Base-by-base conservation (phyloP, 2,329 filamentous ascomycete species). In the Verticillium nonalfalfae region DNA sequence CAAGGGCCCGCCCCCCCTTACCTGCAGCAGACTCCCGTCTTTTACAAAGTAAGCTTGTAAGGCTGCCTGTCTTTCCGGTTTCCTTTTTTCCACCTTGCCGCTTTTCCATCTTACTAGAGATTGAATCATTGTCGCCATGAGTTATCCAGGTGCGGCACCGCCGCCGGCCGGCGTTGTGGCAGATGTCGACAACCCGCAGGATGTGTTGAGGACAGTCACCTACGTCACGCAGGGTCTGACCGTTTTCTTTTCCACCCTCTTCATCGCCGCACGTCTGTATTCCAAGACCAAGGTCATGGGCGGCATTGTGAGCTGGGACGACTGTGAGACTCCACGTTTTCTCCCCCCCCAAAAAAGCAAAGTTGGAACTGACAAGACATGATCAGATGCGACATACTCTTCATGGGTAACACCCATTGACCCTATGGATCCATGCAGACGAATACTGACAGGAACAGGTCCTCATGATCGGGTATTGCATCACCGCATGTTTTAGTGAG, bases 191-290 rank as follows among this genome's bases (percentile, higher is more conserved):
- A 59, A 71, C 50, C 72, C 70, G 0, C 31, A 61, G 13, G 71
- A 73, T 50, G 65, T 69, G 31, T 57, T 73, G 55, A 63, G 65
- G 21, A 72, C 68, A 0, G 56, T 68, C 40, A 71, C 70, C 59
- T 66, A 69, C 54, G 63, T 70, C 2, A 70, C 67, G 3, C 72
- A 73, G 57, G 68, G 57, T 0, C 59, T 73, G 21, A 72, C 70
- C 7, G 57, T 73, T 9, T 13, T 69, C 9, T 58, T 69, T 14
- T 68, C 70, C 6, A 64, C 65, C n/a, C n/a, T 64, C 0, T 72
- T 72, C 39, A 63, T 73, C 15, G 61, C 52, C 1, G 56, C 71
- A 4, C 68, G 70, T 34, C 33, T 67, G 18, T 72, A 69, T 45
- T 64, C 69, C 13, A 72, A 72, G 57, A 38, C 39, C 4, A 67